Conservation (phyloP, 352 stramenopile species). For the Pythium periplocum region DNA sequence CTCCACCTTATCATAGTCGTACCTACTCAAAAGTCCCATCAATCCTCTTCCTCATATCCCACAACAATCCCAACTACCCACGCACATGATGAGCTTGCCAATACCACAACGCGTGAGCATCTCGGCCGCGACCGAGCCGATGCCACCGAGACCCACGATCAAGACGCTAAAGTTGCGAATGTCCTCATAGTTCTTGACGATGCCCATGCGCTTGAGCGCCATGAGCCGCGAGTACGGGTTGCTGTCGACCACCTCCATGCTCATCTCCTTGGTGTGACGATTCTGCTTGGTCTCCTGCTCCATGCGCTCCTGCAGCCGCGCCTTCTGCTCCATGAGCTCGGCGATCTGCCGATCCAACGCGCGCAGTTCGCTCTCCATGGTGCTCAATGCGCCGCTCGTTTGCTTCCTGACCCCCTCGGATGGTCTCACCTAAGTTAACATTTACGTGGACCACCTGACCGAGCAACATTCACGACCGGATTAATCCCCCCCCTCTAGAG, state of each 20-base stretch:
- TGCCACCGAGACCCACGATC: slow-evolving; percentile 80
- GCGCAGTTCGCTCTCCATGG: slow-evolving; percentile 38
- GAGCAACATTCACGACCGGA: no score
- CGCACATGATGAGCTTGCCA: slow-evolving; percentile 80
- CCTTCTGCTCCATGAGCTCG: slow-evolving; percentile 71
- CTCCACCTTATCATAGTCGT: slow-evolving; percentile 89
- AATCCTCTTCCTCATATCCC: neutral
- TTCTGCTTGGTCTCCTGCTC: slow-evolving; percentile 31
- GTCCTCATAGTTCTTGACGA: slow-evolving; percentile 86
- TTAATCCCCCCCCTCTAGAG: no score
- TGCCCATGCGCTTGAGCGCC: slow-evolving; percentile 88
- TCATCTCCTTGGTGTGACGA: slow-evolving; percentile 47
- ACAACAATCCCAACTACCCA: no score
- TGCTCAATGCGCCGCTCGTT: neutral
- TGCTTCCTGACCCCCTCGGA: no score
- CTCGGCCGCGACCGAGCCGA: slow-evolving; percentile 83
- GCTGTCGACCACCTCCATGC: slow-evolving; percentile 74
- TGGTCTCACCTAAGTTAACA: slow-evolving; percentile 7
- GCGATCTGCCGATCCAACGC: slow-evolving; percentile 69
- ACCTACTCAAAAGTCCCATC: slow-evolving; percentile 12
- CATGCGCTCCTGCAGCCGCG: slow-evolving; percentile 41
- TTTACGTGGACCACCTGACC: no score
- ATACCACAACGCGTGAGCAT: slow-evolving; percentile 89
- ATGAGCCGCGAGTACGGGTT: slow-evolving; percentile 89
- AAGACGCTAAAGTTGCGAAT: slow-evolving; percentile 81